Conservation (phyloP, 768 basidiomycete species). For the Paxillus involutus region DNA sequence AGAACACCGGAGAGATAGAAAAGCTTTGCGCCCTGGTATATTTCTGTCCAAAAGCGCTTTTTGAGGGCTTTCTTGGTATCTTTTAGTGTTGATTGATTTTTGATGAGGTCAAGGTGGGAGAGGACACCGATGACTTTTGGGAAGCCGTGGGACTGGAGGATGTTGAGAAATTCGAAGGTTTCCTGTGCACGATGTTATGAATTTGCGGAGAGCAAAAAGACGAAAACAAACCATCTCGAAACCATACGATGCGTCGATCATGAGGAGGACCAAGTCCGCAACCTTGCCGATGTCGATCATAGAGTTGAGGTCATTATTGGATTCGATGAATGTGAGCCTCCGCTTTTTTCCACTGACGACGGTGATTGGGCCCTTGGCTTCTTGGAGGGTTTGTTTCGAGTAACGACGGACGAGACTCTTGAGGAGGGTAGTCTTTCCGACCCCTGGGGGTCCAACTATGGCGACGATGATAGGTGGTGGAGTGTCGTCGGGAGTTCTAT, state of each 20-base stretch:
- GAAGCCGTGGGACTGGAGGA: slow-evolving; percentile 96
- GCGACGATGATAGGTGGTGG: slow-evolving; percentile 95
- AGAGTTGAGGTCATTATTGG: slow-evolving; percentile 95
- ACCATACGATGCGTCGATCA: slow-evolving; percentile 97
- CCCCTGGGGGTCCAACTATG: slow-evolving; percentile 94
- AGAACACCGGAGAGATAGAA: slow-evolving; percentile 97
- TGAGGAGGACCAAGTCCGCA: slow-evolving; percentile 92
- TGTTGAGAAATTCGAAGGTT: slow-evolving; percentile 97
- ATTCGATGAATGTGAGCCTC: slow-evolving; percentile 94
- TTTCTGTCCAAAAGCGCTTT: slow-evolving; percentile 99
- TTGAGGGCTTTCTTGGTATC: slow-evolving; percentile 93
- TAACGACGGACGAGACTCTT: slow-evolving; percentile 89
- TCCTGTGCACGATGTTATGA: slow-evolving; percentile 54
- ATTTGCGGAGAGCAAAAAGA: neutral
- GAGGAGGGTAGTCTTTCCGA: slow-evolving; percentile 93
- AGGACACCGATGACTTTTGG: slow-evolving; percentile 98
- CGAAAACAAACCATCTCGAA: slow-evolving; percentile 89
- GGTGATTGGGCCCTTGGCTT: slow-evolving; percentile 91
- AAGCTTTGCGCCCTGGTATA: slow-evolving; percentile 97
- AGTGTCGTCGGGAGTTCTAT: slow-evolving; percentile 87
- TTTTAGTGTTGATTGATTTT: slow-evolving; percentile 82
- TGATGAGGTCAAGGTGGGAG: slow-evolving; percentile 95
- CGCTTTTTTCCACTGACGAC: slow-evolving; percentile 92
- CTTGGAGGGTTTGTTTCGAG: slow-evolving; percentile 89
- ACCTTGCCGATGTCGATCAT: slow-evolving; percentile 99